phyloP scores from a whole-genome alignment of 1,284 basidiomycete species.

The Malassezia slooffiae region DNA sequence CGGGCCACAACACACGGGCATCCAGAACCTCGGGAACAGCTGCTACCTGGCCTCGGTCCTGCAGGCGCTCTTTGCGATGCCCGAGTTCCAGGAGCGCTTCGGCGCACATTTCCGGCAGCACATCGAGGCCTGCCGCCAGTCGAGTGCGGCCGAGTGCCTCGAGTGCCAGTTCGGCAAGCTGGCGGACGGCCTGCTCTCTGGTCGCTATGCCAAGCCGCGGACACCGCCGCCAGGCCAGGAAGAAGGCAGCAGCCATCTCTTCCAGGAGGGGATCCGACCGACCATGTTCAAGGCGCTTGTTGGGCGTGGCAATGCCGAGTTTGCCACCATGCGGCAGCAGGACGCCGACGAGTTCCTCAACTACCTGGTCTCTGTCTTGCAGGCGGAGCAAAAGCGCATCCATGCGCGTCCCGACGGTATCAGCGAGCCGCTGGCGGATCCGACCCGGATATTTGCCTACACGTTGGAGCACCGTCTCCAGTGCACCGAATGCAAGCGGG shows the following conservation, averaged over 20 bases:
- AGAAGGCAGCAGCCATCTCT: too few species aligned
- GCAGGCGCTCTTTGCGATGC: constrained; percentile 73
- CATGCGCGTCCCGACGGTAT: too few species aligned
- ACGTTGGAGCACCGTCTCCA: constrained; percentile 55
- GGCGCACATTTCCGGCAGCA: too few species aligned
- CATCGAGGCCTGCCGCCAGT: constrained; percentile 56
- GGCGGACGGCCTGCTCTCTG: constrained; percentile 81
- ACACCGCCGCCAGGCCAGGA: too few species aligned
- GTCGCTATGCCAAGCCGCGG: constrained; percentile 67
- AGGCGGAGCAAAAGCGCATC: constrained; percentile 20
- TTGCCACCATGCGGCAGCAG: constrained; percentile 92
- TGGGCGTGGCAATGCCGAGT: constrained; percentile 85
- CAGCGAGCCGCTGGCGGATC: constrained; percentile 30
- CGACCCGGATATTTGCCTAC: constrained; percentile 69
- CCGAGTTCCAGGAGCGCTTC: constrained; percentile 68
- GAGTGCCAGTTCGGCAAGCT: constrained; percentile 92
- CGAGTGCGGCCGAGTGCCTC: constrained; percentile 67
- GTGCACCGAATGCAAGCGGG: constrained; percentile 68
- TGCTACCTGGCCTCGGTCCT: constrained; percentile 95
- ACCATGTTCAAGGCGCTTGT: constrained; percentile 76
- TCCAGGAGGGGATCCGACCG: constrained; percentile 78
- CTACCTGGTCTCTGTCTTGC: constrained; percentile 63
- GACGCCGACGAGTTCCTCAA: constrained; percentile 92
- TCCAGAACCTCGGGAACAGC: constrained; percentile 88
- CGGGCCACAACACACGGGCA: constrained; percentile 76